Evolutionary conservation across 129 eudicot genomes (phyloP).

Genomic region (Tagetes patula): DNA sequence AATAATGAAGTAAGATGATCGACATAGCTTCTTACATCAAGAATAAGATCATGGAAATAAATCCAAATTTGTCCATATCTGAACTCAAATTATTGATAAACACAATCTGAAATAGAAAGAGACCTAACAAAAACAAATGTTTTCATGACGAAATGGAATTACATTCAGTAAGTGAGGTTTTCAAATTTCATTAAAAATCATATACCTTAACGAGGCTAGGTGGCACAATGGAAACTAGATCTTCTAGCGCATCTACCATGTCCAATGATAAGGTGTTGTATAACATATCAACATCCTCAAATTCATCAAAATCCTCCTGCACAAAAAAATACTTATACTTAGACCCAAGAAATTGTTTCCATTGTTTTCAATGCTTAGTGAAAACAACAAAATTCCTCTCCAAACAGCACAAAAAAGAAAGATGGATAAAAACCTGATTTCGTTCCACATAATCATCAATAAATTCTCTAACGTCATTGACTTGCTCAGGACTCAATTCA

Average conservation of each 20-base stretch:
- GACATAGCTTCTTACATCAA: conserved; percentile 2
- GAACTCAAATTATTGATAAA: not conserved
- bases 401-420: not conserved
- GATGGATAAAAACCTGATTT: conserved; percentile 64
- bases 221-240: conserved; percentile 78
- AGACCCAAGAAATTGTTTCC: conserved; percentile 5
- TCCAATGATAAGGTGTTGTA: conserved; percentile 85
- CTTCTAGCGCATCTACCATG: conserved; percentile 97
- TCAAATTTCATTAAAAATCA: conserved; percentile 18
- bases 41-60: conserved; percentile 18
- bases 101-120: not conserved
- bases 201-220: conserved; percentile 86
- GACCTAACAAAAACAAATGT: not conserved
- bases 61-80: not conserved
- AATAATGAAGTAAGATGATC: not conserved
- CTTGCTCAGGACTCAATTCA: conserved; percentile 97
- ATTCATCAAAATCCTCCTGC: conserved; percentile 98
- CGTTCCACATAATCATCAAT: conserved; percentile 98
- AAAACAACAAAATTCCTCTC: not conserved
- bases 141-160: not conserved
- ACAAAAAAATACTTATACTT: conserved; percentile 10
- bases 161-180: conserved; percentile 16
- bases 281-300: conserved; percentile 93
- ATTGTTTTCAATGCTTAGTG: conserved; percentile 12
- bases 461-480: conserved; percentile 95